Evolutionary conservation across 2,329 filamentous ascomycete species (phyloP), one percentile per base, ranked within the genome.

Genomic region (Penicillium sp.): DNA sequence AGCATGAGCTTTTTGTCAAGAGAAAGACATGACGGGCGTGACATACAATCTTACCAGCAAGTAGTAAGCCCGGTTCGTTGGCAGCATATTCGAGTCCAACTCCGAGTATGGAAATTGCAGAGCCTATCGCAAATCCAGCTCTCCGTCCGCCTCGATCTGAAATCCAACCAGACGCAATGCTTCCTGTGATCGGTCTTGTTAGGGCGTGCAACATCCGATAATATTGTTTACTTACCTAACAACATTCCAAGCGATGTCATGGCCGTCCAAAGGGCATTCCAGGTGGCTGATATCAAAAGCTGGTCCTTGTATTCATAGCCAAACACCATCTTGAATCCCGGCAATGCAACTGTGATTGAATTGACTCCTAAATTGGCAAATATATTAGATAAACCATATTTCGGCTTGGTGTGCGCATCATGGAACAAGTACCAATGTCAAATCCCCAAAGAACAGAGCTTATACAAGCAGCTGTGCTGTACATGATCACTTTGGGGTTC

Each of bases 191-290:
- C n/a, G 13, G 13, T n/a, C 6, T 6, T 13, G 4, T 36, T n/a
- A 36, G 34, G 6, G 2, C 11, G 2, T 5, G 6, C 6, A 16
- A 13, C 16, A 36, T 14, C 14, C n/a, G 34, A 36, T 2, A n/a
- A n/a, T 34, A 14, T 34, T 10, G 10, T 3, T 14, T 13, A 22
- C 38, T 18, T 9, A 40, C 38, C 38, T 10, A 40, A 21, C 38
- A 40, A 21, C 52, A 55, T 55, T 13, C 52, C 52, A 32, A 55
- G 47, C 4, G 47, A 55, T 3, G 47, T 50, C 52, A 55, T 55
- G 13, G 52, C 52, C n/a, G 52, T 46, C 52, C 52, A 55, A 3
- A 55, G 43, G 6, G 52, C 42, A 29, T 55, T 55, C 52, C 52
- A 55, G 2, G 52, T 50, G 5, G 52, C 52, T 9, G 52, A 49